These are phyloP conservation scores for Curvularia hawaiiensis DNA, from an alignment of 2,329 filamentous ascomycete species.

Conservation along the genomic window DNA sequence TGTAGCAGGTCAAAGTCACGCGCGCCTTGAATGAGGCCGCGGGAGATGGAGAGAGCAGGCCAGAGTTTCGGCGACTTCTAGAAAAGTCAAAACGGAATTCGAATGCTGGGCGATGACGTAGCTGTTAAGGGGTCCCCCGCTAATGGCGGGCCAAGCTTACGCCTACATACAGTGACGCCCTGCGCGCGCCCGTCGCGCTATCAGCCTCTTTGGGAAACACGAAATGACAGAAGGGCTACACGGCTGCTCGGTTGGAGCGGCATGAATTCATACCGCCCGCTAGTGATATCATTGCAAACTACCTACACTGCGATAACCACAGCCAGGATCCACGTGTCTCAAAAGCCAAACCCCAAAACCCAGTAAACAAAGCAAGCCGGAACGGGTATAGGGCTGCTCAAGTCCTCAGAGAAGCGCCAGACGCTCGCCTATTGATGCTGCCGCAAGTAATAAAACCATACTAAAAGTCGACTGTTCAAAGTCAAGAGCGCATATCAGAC, in stretches of 20 bases:
- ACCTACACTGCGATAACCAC: conserved; percentile 19
- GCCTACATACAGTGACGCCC: background rate
- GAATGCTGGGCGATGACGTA: conserved; percentile 24
- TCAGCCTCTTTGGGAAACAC: background rate
- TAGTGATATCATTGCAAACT: conserved; percentile 20
- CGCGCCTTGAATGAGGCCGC: conserved; percentile 14
- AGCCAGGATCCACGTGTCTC: conserved; percentile 4
- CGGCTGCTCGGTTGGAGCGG: conserved; percentile 22
- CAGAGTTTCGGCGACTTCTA: conserved; percentile 8
- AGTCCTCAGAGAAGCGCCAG: conserved; percentile 50
- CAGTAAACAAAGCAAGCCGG: conserved; percentile 27
- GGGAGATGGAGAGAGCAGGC: conserved; percentile 6
- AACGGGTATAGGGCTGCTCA: conserved; percentile 47
- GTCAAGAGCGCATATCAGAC: conserved; percentile 22
- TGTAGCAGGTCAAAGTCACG: conserved; percentile 5
- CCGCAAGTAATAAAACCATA: conserved; percentile 38
- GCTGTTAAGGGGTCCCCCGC: background rate
- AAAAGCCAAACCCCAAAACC: conserved; percentile 13
- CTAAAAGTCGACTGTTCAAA: conserved; percentile 21
- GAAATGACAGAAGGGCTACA: background rate
- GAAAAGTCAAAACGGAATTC: conserved; percentile 11
- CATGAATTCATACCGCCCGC: conserved; percentile 43
- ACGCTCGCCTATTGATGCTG: conserved; percentile 50
- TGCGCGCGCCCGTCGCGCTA: conserved; percentile 7
- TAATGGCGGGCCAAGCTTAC: conserved; percentile 12